Evolutionary conservation across 2,329 filamentous ascomycete species (phyloP), one percentile per base, ranked within the genome.

Genomic region (Alternaria panax): DNA sequence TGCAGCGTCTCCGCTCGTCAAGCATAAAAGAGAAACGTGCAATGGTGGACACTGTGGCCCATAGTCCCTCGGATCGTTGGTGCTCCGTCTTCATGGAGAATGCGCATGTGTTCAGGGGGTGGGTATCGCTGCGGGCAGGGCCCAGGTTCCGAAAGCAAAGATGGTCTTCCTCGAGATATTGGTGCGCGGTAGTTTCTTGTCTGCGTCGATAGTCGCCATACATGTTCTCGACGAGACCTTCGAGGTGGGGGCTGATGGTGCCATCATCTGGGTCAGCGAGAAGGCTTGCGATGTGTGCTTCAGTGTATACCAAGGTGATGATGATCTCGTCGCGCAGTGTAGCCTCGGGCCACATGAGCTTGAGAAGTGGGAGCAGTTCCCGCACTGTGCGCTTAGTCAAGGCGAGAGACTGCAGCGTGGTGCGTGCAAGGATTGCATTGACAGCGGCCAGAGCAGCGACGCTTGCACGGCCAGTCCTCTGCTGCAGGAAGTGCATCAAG

Each of bases 181-280:
- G 74, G 41, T 72, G 70, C 22, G 67, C 65, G 25, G 70, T 70
- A 18, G 63, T 87, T 47, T 91, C 88, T 34, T 87, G 83, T 60
- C 92, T 86, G 64, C 84, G 88, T 4, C 87, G 83, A 76, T 98
- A 98, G 70, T 97, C 94, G 8, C 80, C 80, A 81, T 89, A 90
- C n/a, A 99, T 79, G 4, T 85, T 82, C 43, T 93, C 89, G 32
- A 88, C 74, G 2, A 97, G 77, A n/a, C 86, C 85, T 63, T 90
- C 86, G 6, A 96, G 65, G 46, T 74, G 68, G 55, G 73, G 66
- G 60, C 73, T 77, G 66, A 67, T 60, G 22, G 63, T 55, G 7
- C 71, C 65, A 45, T 71, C 69, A 32, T 71, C 61, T 40, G 56
- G 43, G 25, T 71, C 60, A 45, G 59, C 57, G 28, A 80, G 67